phyloP scores from a whole-genome alignment of 768 basidiomycete species.

The Royoungia palumana region DNA sequence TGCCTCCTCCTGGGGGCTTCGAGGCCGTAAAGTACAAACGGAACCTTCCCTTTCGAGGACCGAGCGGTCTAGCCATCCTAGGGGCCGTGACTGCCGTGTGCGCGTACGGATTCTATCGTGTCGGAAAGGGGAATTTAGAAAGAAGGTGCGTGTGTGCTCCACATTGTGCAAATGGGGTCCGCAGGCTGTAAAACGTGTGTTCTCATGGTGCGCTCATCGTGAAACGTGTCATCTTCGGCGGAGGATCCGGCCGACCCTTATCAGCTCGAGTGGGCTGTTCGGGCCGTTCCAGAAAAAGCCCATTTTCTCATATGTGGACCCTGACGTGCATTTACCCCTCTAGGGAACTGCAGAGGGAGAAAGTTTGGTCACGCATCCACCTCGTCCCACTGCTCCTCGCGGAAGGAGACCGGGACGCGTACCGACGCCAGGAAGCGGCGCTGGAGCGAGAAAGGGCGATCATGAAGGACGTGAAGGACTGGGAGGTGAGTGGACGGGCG shows the following conservation, averaged over 20 bases:
- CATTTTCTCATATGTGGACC: conserved; percentile 42
- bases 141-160: conserved; percentile 65
- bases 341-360: conserved; percentile 93
- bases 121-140: conserved; percentile 90
- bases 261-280: conserved; percentile 37
- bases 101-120: conserved; percentile 86
- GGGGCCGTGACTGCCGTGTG: conserved; percentile 84
- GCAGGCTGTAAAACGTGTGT: conserved; percentile 68
- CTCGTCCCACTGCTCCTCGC: conserved; percentile 89
- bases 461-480: conserved; percentile 91
- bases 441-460: conserved; percentile 79
- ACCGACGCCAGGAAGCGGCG: conserved; percentile 76
- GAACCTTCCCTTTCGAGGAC: conserved; percentile 87
- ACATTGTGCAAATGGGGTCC: conserved; percentile 39
- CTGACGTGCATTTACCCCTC: conserved; percentile 29
- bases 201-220: conserved; percentile 53
- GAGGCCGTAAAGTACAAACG: conserved; percentile 93
- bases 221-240: conserved; percentile 61
- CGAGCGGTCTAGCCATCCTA: conserved; percentile 80
- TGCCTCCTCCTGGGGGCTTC: conserved; percentile 94
- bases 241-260: conserved; percentile 47
- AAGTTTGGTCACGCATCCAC: conserved; percentile 93
- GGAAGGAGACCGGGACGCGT: conserved; percentile 89
- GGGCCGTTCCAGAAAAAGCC: conserved; percentile 43
- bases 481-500: conserved; percentile 71